A percentile compares a stretch with the other conserved stretches of the same genome.
Evolutionary conservation across 2,329 filamentous ascomycete species (phyloP).

Genomic region (Stachybotrys echinatus): DNA sequence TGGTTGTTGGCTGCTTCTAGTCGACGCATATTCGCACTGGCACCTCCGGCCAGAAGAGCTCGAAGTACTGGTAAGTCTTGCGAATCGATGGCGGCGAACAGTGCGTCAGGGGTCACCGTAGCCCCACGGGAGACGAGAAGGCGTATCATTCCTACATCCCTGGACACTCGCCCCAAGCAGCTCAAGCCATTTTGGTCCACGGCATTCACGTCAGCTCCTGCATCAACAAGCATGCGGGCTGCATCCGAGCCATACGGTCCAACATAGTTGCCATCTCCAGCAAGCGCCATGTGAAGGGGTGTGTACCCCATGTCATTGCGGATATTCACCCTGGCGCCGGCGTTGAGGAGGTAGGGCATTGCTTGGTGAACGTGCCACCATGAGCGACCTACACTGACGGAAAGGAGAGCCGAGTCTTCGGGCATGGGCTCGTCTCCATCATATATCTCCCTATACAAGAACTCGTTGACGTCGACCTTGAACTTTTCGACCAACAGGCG

Average conservation of each 20-base stretch:
- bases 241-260: conserved; percentile 10
- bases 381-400: conserved; percentile 3
- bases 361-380: conserved; percentile 18
- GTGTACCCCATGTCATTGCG: conserved; percentile 7
- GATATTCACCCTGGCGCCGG: conserved; percentile 9
- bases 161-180: conserved; percentile 6
- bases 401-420: conserved; percentile 9
- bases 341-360: conserved; percentile 13
- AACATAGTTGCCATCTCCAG: too few relatives aligned
- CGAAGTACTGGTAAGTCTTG: too few relatives aligned
- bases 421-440: too few relatives aligned
- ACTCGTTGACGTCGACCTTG: conserved; percentile 23
- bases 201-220: conserved; percentile 15
- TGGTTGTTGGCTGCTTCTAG: too few relatives aligned
- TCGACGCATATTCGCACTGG: too few relatives aligned
- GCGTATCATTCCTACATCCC: conserved; percentile 5
- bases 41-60: too few relatives aligned
- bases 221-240: conserved; percentile 10
- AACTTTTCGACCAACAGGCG: conserved; percentile 26
- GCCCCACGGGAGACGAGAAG: conserved; percentile 11
- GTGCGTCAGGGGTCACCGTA: conserved; percentile 2
- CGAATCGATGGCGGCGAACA: conserved; percentile 11
- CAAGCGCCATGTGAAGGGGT: conserved; percentile 11
- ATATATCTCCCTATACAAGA: too few relatives aligned
- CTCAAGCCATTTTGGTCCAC: conserved; percentile 4